Conservation (phyloP, 1,284 basidiomycete species). For the Phellopilus nigrolimitatus region DNA sequence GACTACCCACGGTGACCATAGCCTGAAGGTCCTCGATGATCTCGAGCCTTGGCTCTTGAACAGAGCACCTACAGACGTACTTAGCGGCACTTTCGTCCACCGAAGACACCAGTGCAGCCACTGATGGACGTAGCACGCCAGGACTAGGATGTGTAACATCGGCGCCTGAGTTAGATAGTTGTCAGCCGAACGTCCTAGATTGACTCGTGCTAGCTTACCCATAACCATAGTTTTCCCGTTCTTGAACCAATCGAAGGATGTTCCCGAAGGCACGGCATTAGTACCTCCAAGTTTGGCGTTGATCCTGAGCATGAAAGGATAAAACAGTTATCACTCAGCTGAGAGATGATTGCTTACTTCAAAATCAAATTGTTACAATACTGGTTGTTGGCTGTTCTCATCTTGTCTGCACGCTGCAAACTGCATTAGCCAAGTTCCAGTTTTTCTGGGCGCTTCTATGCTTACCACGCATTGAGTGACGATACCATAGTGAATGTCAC, state of each 20-base stretch:
- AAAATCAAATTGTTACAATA: constrained; percentile 47
- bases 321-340: constrained; percentile 22
- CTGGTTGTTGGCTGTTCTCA: constrained; percentile 31
- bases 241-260: constrained; percentile 24
- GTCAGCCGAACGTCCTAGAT: not conserved
- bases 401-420: not conserved
- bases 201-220: constrained; percentile 29
- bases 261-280: constrained; percentile 26
- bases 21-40: constrained; percentile 40
- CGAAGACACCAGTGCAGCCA: constrained; percentile 50
- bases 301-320: constrained; percentile 21
- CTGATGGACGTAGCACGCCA: constrained; percentile 39
- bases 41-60: constrained; percentile 48
- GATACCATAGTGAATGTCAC: constrained; percentile 34
- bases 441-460: not conserved
- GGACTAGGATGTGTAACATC: constrained; percentile 31
- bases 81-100: constrained; percentile 40
- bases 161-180: constrained; percentile 22
- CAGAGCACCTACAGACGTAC: constrained; percentile 28
- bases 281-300: constrained; percentile 31
- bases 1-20: constrained; percentile 31
- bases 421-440: not conserved
- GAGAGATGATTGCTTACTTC: constrained; percentile 35
- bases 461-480: constrained; percentile 35
- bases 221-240: constrained; percentile 26